Conservation (phyloP, 2,329 filamentous ascomycete genomes). For the Aureobasidium sp. region DNA sequence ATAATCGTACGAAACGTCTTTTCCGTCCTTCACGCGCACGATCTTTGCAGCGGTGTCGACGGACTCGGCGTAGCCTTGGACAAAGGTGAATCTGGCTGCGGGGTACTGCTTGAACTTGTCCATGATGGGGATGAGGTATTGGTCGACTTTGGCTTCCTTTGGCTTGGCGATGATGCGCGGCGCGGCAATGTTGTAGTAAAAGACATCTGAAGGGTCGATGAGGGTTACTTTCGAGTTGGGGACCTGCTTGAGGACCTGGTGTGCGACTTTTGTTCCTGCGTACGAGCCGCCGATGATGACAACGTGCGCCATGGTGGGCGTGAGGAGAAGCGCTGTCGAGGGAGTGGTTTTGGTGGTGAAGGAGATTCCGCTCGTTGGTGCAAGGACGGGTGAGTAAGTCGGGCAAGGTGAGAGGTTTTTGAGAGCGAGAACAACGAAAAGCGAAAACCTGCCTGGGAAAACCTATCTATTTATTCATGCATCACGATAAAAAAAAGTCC, state of each 20-base stretch:
- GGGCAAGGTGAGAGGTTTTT: not conserved
- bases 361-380: not conserved
- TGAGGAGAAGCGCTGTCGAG: not conserved
- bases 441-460: not conserved
- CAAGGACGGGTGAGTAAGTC: too few relatives aligned
- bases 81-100: constrained; percentile 38
- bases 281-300: constrained; percentile 10
- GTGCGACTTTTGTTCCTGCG: constrained; percentile 8
- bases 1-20: constrained; percentile 38
- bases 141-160: not conserved
- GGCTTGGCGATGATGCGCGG: constrained; percentile 11
- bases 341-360: not conserved
- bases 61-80: constrained; percentile 37
- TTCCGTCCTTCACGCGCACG: constrained; percentile 30
- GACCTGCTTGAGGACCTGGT: not conserved
- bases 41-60: constrained; percentile 35
- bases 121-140: constrained; percentile 28
- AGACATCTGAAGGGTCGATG: constrained; percentile 12
- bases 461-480: not conserved
- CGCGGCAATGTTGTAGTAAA: constrained; percentile 9
- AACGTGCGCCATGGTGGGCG: not conserved
- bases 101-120: constrained; percentile 39
- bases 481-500: not conserved
- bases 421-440: not conserved
- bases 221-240: constrained; percentile 1